phyloP scores from a whole-genome alignment of 2,329 filamentous ascomycete genomes.

The Hypocrella siamensis region DNA sequence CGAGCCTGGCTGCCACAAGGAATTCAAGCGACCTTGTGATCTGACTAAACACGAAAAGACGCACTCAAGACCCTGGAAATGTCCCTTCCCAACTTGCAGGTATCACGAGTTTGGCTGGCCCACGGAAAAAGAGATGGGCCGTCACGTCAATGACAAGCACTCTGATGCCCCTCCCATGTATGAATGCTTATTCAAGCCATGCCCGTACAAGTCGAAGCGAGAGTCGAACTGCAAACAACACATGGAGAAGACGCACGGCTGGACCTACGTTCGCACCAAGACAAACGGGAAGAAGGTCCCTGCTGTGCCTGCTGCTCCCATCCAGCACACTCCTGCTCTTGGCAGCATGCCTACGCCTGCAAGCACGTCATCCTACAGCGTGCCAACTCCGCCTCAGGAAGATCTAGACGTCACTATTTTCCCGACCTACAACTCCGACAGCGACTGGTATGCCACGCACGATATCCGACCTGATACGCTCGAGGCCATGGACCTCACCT shows the following conservation, averaged over 20 bases:
- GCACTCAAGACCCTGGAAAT: slow-evolving; percentile 93
- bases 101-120: slow-evolving; percentile 86
- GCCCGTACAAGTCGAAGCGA: slow-evolving; percentile 87
- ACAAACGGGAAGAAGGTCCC: slow-evolving; percentile 58
- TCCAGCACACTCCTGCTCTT: slow-evolving; percentile 41
- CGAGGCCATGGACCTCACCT: slow-evolving; percentile 23
- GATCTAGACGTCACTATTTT: slow-evolving; percentile 20
- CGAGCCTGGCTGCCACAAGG: slow-evolving; percentile 64
- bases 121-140: slow-evolving; percentile 93
- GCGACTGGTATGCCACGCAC: slow-evolving; percentile 26
- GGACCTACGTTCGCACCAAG: slow-evolving; percentile 84
- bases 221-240: slow-evolving; percentile 97
- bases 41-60: slow-evolving; percentile 98
- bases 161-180: slow-evolving; percentile 64
- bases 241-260: slow-evolving; percentile 93
- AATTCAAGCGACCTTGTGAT: slow-evolving; percentile 95
- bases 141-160: slow-evolving; percentile 94
- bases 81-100: slow-evolving; percentile 66
- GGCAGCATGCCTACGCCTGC: slow-evolving; percentile 48
- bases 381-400: slow-evolving; percentile 43
- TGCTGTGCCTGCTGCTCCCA: slow-evolving; percentile 28
- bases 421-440: slow-evolving; percentile 29
- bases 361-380: slow-evolving; percentile 30
- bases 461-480: slow-evolving; percentile 16
- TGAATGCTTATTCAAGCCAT: slow-evolving; percentile 68